phyloP scores from a whole-genome alignment of 2,329 filamentous ascomycete genomes.

The Phialocephala sp. region DNA sequence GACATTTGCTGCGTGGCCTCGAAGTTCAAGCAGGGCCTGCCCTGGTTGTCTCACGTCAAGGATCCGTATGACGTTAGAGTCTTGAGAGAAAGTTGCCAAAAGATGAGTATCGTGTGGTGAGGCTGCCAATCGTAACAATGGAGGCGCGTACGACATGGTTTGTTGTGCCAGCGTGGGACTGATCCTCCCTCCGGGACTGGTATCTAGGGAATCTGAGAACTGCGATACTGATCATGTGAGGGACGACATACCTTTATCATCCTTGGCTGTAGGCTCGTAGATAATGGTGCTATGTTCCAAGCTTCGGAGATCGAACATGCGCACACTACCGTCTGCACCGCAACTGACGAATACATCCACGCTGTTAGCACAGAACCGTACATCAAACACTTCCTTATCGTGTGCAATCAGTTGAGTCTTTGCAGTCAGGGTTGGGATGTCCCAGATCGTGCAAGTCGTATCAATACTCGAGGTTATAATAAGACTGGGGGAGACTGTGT shows the following conservation, averaged over 20 bases:
- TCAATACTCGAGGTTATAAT: constrained; percentile 99
- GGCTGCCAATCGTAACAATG: constrained; percentile 80
- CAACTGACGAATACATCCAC: constrained; percentile 99
- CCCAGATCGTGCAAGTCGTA: constrained; percentile 99
- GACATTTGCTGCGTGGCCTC: constrained; percentile 82
- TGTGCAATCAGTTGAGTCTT: constrained; percentile 99
- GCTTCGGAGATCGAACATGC: constrained; percentile 98
- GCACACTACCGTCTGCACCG: constrained; percentile 94
- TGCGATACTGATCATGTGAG: neutral
- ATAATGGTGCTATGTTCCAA: constrained; percentile 99
- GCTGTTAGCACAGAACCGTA: constrained; percentile 96
- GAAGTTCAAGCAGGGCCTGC: constrained; percentile 90
- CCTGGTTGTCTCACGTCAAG: constrained; percentile 96
- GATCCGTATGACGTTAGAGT: constrained; percentile 90
- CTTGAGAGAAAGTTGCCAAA: constrained; percentile 94
- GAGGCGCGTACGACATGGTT: constrained; percentile 77
- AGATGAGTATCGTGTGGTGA: constrained; percentile 96
- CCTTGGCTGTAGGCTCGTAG: constrained; percentile 93
- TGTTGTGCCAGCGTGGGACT: constrained; percentile 79
- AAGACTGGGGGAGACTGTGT: constrained; percentile 92
- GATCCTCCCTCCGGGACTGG: constrained; percentile 61
- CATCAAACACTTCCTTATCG: constrained; percentile 98
- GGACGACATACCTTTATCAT: constrained; percentile 65
- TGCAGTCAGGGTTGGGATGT: constrained; percentile 95
- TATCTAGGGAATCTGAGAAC: constrained; percentile 46